Base-by-base conservation (phyloP, 768 basidiomycete genomes). In the Cystobasidium onofrii region DNA sequence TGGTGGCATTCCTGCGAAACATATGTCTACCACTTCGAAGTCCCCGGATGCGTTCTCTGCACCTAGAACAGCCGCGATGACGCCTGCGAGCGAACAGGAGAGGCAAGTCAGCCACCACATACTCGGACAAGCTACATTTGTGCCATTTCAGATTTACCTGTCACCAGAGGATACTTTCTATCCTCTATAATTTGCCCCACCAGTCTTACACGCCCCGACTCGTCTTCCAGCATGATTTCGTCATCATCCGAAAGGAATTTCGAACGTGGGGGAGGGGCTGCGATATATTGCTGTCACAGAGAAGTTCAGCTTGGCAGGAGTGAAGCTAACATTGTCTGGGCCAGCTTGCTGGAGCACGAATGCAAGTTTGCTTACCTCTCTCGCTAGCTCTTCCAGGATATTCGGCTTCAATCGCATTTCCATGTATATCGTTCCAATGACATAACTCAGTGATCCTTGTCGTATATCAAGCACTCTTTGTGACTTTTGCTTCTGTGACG, bases 341-440 rank as follows among this genome's bases (percentile, higher is more conserved):
- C n/a, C n/a, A n/a, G n/a, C n/a, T n/a, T n/a, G n/a, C n/a, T n/a
- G n/a, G n/a, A n/a, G n/a, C n/a, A n/a, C n/a, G n/a, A 12, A 36
- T 1, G 27, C 63, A 17, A 34, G n/a, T n/a, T n/a, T 2, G 20
- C 72, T 25, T 79, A 97, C 96, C 78, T 99, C 93, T 80, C 90
- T 86, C 27, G 89, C 92, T 76, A 98, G 86, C 76, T 99, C 96
- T 78, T 92, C 90, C 75, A 99, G 85, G n/a, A 99, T 90, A 79
- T 97, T 98, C 0, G 95, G 95, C 79, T 99, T 99, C 64, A 98
- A 84, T 10, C 93, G 91, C 96, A 99, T 99, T 74, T 99, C 93
- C 88, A 98, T 89, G 81, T 97, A 99, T 6, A 97, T 88, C 0
- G 96, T 99, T 1, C 96, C 96, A 67, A 96, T 84, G 75, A 98